Conservation (phyloP, 805 yeast species). For the Cyberlindnera japonica region DNA sequence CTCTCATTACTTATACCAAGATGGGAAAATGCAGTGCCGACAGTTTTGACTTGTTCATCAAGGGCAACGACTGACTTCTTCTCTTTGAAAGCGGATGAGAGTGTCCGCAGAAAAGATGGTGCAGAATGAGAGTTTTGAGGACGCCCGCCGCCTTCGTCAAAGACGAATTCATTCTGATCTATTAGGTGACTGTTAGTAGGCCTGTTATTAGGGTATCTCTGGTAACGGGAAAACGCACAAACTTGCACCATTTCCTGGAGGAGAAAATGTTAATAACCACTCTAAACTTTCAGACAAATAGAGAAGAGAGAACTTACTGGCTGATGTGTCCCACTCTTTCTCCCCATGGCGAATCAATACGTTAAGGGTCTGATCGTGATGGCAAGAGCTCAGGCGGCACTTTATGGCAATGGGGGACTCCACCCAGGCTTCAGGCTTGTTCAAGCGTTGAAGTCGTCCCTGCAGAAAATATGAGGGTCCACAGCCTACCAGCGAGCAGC, state of each 20-base stretch:
- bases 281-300: background rate
- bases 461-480: no score
- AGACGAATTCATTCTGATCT: constrained; percentile 53
- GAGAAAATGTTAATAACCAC: background rate
- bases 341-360: background rate
- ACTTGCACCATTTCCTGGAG: constrained; percentile 38
- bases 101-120: constrained; percentile 26
- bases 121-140: constrained; percentile 53
- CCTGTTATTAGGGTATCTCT: background rate
- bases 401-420: background rate
- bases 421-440: no score
- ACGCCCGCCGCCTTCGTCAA: constrained; percentile 65
- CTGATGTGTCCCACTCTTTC: background rate
- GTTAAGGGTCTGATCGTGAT: background rate
- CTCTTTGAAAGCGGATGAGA: constrained; percentile 28
- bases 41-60: constrained; percentile 35
- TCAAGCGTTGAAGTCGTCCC: no score
- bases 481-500: no score
- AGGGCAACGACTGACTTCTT: constrained; percentile 30
- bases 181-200: background rate
- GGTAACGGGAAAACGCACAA: constrained; percentile 22
- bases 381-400: background rate
- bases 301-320: background rate
- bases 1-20: constrained; percentile 35
- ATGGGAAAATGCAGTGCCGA: constrained; percentile 57